Evolutionary conservation across 345 rosid species (phyloP), one percentile per base, ranked within the genome.

Genomic region (Eucalyptus polybractea): DNA sequence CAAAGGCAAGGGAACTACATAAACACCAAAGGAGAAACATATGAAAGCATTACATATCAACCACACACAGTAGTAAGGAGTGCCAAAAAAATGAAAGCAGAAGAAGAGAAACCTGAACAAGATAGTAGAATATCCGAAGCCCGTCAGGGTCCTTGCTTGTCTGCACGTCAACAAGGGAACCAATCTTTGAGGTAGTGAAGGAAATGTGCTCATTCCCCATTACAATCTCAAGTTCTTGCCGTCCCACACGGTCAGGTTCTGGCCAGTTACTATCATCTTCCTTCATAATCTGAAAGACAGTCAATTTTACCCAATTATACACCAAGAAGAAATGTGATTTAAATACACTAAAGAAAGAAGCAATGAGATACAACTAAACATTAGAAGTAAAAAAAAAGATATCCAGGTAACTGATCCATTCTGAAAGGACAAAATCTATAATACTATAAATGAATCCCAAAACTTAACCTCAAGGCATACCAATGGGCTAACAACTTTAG

Each of bases 241-340:
- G 89, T 31, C 99, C 99, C 76, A 98, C 95, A 72, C 99, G 97
- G 91, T 98, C 99, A 69, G 99, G 99, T 89, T 97, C 99, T 12
- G 99, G 99, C 99, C 99, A 98, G 89, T 96, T 97, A 89, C 92
- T 94, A 92, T 98, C 99, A 92, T 98, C 99, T 96, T 98, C 99
- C 96, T 96, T 97, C 99, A 98, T 94, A 42, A 98, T 97, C 99
- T 98, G 89, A n/a, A 47, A 87, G 42, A 54, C 89, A 88, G 69
- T 31, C 42, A 67, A 81, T 51, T 56, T 51, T 86, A 86, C 56
- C 88, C 65, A 44, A 53, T 31, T 76, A 40, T 40, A 37, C 85
- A 40, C 85, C 8, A 27, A 31, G n/a, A 87, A 54, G 44, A 72
- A 22, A 33, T 37, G 65, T 87, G 67, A 13, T 40, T 6, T 76